phyloP scores from a whole-genome alignment of 495 filamentous ascomycete genomes.

The Hypoxylon fuscum region DNA sequence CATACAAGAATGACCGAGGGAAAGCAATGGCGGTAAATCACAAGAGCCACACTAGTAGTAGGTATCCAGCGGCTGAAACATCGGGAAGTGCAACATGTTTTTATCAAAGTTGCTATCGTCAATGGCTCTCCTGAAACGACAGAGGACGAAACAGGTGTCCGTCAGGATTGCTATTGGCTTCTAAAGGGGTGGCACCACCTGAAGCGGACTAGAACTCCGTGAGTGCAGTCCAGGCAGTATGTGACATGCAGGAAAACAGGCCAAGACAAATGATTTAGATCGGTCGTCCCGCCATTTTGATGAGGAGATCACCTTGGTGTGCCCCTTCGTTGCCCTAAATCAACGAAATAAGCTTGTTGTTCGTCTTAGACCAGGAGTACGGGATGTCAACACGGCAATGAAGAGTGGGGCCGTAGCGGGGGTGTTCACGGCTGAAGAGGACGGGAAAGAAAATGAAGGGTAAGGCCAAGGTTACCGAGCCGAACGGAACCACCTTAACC shows the following conservation, averaged over 20 bases:
- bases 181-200: background rate
- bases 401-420: constrained; percentile 52
- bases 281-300: constrained; percentile 3
- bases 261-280: background rate
- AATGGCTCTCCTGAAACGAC: background rate
- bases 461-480: constrained; percentile 8
- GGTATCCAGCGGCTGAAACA: constrained; percentile 33
- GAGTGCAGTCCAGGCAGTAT: background rate
- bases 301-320: background rate
- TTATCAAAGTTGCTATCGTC: constrained; percentile 12
- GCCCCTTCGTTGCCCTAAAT: constrained; percentile 5
- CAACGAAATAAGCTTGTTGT: constrained; percentile 17
- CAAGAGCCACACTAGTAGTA: constrained; percentile 21
- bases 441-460: constrained; percentile 40
- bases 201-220: background rate
- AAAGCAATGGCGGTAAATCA: constrained; percentile 10
- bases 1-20: constrained; percentile 11
- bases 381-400: constrained; percentile 52
- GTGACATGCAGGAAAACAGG: background rate
- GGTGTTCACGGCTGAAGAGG: constrained; percentile 41
- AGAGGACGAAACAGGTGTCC: background rate
- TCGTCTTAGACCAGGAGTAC: constrained; percentile 17
- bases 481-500: constrained; percentile 12
- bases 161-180: constrained; percentile 1
- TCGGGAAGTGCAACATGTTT: constrained; percentile 33